Evolutionary conservation across 495 filamentous ascomycete species (phyloP).

Genomic region (Trypethelium eluteriae): DNA sequence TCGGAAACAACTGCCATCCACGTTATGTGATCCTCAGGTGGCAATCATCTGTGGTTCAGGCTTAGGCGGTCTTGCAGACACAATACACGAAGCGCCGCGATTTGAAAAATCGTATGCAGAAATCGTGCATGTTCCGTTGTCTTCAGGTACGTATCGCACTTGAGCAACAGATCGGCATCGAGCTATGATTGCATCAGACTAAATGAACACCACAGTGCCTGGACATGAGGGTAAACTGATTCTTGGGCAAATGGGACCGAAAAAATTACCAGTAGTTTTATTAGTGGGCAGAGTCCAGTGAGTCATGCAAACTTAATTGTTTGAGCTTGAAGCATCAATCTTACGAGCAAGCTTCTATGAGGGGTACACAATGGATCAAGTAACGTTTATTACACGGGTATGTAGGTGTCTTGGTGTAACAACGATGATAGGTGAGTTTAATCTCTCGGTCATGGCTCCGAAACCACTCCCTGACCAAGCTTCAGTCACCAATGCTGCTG

Average conservation of each 20-base stretch:
- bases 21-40: conserved; percentile 48
- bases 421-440: conserved; percentile 51
- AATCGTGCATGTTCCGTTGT: conserved; percentile 59
- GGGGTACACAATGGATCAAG: conserved; percentile 59
- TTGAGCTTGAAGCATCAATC: background rate
- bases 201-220: conserved; percentile 38
- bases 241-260: conserved; percentile 53
- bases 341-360: conserved; percentile 58
- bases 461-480: conserved; percentile 21
- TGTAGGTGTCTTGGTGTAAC: conserved; percentile 61
- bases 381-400: conserved; percentile 64
- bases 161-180: background rate
- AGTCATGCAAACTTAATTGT: conserved; percentile 32
- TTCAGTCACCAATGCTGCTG: conserved; percentile 68
- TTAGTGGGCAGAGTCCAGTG: conserved; percentile 71
- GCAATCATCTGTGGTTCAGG: conserved; percentile 72
- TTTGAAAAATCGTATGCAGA: conserved; percentile 53
- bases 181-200: background rate
- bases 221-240: conserved; percentile 72
- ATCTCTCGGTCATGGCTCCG: conserved; percentile 11
- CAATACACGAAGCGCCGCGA: conserved; percentile 46
- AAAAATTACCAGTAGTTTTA: conserved; percentile 54
- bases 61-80: conserved; percentile 57
- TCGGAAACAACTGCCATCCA: conserved; percentile 35
- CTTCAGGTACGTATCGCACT: conserved; percentile 47